Evolutionary conservation across 495 filamentous ascomycete genomes (phyloP).

Genomic region (Xylaria palmicola): DNA sequence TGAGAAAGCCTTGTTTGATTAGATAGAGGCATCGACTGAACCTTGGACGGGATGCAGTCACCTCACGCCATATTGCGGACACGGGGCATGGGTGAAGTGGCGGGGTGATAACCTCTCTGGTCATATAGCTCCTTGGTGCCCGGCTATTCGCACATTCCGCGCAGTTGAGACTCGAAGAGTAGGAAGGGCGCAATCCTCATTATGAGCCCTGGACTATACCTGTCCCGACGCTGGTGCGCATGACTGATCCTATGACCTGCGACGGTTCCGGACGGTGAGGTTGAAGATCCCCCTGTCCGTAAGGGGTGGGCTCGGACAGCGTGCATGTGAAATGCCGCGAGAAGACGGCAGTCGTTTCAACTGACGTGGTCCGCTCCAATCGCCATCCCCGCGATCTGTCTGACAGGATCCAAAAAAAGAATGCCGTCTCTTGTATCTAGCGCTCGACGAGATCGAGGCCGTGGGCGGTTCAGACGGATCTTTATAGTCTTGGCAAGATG

Average conservation of each 20-base stretch:
- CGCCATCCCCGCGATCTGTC: not conserved
- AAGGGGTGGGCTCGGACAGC: not conserved
- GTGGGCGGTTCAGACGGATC: not conserved
- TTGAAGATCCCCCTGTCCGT: slow-evolving; percentile 4
- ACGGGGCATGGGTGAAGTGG: not conserved
- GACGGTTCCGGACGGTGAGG: slow-evolving; percentile 3
- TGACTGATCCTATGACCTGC: slow-evolving; percentile 4
- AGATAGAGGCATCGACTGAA: not conserved
- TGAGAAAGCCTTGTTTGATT: not conserved
- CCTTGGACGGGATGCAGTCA: not conserved
- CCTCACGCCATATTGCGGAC: not conserved
- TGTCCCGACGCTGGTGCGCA: not conserved
- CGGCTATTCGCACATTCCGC: slow-evolving; percentile 6
- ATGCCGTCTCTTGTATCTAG: not conserved
- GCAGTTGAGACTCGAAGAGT: slow-evolving; percentile 1
- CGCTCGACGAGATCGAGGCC: not conserved
- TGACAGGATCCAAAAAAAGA: not conserved
- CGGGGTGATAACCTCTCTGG: not conserved
- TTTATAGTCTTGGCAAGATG: slow-evolving; percentile 6
- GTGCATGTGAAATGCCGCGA: not conserved
- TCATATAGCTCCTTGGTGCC: not conserved
- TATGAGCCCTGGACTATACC: not conserved
- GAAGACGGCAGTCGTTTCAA: slow-evolving; percentile 1
- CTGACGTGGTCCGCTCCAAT: not conserved
- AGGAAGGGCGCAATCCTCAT: not conserved